Conservation (phyloP, 257 asterid genomes). For the Nicotiana obtusifolia region DNA sequence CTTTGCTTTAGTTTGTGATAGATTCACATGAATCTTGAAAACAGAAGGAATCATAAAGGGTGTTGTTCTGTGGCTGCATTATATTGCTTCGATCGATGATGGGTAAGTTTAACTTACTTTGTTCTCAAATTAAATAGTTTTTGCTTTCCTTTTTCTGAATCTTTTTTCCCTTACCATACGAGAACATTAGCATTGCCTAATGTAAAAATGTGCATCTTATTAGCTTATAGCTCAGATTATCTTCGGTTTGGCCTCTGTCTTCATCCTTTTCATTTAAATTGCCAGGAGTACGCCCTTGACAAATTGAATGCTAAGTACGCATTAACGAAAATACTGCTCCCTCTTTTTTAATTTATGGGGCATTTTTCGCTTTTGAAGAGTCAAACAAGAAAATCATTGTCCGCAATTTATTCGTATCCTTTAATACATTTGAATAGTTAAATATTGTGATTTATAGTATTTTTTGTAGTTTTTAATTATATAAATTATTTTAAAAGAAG, state of each 20-base stretch:
- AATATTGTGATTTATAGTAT: too few species aligned
- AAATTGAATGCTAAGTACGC: too few species aligned
- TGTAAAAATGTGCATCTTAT: neutral
- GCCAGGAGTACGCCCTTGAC: too few species aligned
- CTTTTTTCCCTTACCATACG: neutral
- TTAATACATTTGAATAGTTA: too few species aligned
- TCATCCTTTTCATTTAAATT: too few species aligned
- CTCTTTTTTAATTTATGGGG: too few species aligned
- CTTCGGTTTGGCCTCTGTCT: neutral
- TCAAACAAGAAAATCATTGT: too few species aligned
- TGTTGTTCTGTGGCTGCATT: conserved; percentile 2
- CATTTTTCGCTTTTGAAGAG: too few species aligned
- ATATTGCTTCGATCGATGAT: neutral
- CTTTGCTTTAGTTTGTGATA: conserved; percentile 26
- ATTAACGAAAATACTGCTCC: too few species aligned
- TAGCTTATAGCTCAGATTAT: neutral
- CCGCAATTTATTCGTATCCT: too few species aligned
- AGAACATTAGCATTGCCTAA: neutral
- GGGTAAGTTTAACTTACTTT: neutral
- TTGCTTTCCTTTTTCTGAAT: neutral
- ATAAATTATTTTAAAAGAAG: too few species aligned
- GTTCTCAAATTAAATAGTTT: neutral
- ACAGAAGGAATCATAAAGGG: conserved; percentile 2
- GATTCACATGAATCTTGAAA: conserved; percentile 47
- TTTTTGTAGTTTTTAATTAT: too few species aligned